Evolutionary conservation across 2,329 filamentous ascomycete genomes (phyloP), one percentile per base, ranked within the genome.

Genomic region (Cladosporium oxysporum): DNA sequence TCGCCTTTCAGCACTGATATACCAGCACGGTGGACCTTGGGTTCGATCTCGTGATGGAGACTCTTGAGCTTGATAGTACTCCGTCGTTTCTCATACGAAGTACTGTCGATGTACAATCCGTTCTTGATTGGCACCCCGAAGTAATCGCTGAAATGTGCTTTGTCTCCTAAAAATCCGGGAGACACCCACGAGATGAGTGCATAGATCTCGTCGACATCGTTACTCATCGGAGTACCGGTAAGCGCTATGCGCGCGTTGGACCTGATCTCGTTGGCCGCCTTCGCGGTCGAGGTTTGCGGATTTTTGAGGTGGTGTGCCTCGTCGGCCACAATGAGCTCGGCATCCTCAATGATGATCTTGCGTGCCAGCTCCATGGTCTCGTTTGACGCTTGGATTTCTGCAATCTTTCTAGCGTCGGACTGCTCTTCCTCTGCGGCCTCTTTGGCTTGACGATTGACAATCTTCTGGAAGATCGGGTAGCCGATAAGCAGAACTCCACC

Each of bases 121-220:
- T 84, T 79, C 63, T 89, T 83, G 69, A 97, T 97, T 0, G 91
- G 91, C 3, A 83, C 83, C 5, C 87, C 85, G 74, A 90, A 97
- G n/a, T 88, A 85, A 0, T 82, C 75, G 23, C 82, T 84, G 76
- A 97, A 97, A 72, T 93, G 89, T 0, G 77, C 72, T 11, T 83
- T 77, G 3, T 85, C 83, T 0, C 92, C 92, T 2, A 97, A 82
- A 74, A 91, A 97, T 28, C 87, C 87, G 0, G 91, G 91, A 1
- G 91, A 89, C 60, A 95, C 88, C 92, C 92, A 97, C 69, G 93
- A 86, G 66, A 97, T 90, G 87, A 96, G 91, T n/a, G 88, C 81
- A 73, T 89, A 92, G 73, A 96, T 96, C 72, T 97, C 93, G 31
- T 85, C 81, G 0, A 97, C 87, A 61, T 92, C 91, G 74, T 97